Evolutionary conservation across 371 early-diverging fungal genomes (phyloP), one percentile per base, ranked within the genome.

Genomic region (Synchytrium microbalum): DNA sequence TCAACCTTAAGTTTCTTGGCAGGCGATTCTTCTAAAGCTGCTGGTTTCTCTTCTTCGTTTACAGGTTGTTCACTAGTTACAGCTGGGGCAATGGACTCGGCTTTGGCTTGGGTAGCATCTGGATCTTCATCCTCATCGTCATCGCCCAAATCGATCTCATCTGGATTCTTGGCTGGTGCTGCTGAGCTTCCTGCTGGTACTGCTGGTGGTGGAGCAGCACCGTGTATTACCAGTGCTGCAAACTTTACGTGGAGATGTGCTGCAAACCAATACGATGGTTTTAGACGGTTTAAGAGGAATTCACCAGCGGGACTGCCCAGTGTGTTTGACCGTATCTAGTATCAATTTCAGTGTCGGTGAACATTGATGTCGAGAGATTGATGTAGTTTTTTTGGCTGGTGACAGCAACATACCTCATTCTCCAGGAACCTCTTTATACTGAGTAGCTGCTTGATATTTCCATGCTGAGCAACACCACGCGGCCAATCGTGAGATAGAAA

Each of bases 401-500:
- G 61, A 46, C 38, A 28, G 25, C 3, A 8, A 61, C 62, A 65
- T 71, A 91, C 89, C 76, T 96, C 96, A 3, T 72, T 61, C 25
- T 46, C 66, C 62, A 97, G 89, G 64, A 76, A 88, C 8, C 78
- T 78, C 65, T 96, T 96, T 2, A 32, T 65, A 0, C 72, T 64
- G 25, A 93, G 64, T 52, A 98, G 77, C 32, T 54, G 38, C 0
- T 72, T 54, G 0, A 81, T 62, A 73, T 96, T 77, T 1, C 98
- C 98, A 73, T 86, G 85, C 25, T 79, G 71, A 57, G 90, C 89
- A 28, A 96, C 89, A 2, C 87, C 85, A 26, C 79, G 76, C 0
- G 99, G 99, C 99, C 99, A 98, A 72, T 98, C 99, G 69, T 98
- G 99, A 3, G 94, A 92, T 1, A 95, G 61, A 59, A 97, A 88